These are phyloP conservation scores for Colletotrichum lentis DNA, from an alignment of 2,329 filamentous ascomycete genomes.

Conservation along the genomic window DNA sequence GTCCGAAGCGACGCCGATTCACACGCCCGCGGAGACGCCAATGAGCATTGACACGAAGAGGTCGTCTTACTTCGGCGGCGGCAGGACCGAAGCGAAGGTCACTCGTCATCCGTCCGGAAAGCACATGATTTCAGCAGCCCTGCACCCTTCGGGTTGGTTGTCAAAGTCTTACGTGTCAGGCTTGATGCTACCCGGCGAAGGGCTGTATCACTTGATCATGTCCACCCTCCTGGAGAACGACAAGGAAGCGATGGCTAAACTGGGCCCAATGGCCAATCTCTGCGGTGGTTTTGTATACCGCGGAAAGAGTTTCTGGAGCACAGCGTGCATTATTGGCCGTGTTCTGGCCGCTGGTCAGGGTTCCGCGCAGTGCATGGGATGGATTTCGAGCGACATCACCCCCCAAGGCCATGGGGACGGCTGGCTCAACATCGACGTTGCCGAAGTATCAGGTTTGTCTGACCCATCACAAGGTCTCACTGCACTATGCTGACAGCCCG, in stretches of 20 bases:
- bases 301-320: constrained; percentile 75
- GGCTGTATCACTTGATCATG: constrained; percentile 70
- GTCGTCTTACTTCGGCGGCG: constrained; percentile 58
- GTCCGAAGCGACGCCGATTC: constrained; percentile 53
- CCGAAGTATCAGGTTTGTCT: constrained; percentile 60
- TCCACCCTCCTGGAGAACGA: constrained; percentile 72
- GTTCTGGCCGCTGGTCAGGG: constrained; percentile 70
- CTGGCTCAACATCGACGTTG: constrained; percentile 67
- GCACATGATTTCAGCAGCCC: constrained; percentile 63
- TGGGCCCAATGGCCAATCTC: constrained; percentile 69
- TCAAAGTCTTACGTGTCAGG: constrained; percentile 74
- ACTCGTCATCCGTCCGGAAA: constrained; percentile 51
- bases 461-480: neutral
- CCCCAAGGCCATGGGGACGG: constrained; percentile 62
- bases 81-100: constrained; percentile 38
- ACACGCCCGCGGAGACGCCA: constrained; percentile 50
- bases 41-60: constrained; percentile 48
- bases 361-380: constrained; percentile 72
- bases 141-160: constrained; percentile 70
- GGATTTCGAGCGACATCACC: constrained; percentile 69
- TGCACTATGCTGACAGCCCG: constrained; percentile 29
- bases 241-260: constrained; percentile 62
- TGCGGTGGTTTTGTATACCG: constrained; percentile 71
- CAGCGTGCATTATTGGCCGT: constrained; percentile 69
- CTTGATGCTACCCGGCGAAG: constrained; percentile 70